These are phyloP conservation scores for Geosmithia putterillii DNA, from an alignment of 2,329 filamentous ascomycete species.

Conservation along the genomic window DNA sequence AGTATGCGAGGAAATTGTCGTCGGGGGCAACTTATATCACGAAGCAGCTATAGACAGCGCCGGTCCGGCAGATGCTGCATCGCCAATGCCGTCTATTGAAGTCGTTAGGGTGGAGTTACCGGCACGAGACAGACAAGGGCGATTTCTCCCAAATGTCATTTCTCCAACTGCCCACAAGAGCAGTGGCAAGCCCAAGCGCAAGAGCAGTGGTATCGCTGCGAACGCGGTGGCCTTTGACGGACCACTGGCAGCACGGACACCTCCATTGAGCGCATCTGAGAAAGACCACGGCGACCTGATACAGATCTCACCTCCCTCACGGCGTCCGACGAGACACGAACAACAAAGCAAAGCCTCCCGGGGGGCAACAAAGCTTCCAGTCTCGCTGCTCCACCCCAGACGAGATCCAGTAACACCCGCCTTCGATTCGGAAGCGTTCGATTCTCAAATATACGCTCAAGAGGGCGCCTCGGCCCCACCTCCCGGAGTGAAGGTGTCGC, in stretches of 20 bases:
- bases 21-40: too few species aligned
- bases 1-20: too few species aligned
- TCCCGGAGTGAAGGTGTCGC: constrained; percentile 6
- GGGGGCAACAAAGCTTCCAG: background rate
- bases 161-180: background rate
- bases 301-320: background rate
- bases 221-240: background rate
- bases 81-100: too few species aligned
- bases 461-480: constrained; percentile 11
- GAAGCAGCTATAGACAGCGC: too few species aligned
- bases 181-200: background rate
- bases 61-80: too few species aligned
- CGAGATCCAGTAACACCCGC: background rate
- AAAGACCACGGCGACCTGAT: background rate
- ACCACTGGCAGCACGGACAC: background rate
- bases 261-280: background rate
- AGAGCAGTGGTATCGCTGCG: background rate
- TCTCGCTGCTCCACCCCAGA: background rate
- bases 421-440: constrained; percentile 16
- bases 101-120: background rate
- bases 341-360: background rate
- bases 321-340: background rate
- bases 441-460: constrained; percentile 25
- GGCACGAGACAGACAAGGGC: background rate
- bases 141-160: background rate